Base-by-base conservation (phyloP, 305 asterid species). In the Andrographis paniculata region DNA sequence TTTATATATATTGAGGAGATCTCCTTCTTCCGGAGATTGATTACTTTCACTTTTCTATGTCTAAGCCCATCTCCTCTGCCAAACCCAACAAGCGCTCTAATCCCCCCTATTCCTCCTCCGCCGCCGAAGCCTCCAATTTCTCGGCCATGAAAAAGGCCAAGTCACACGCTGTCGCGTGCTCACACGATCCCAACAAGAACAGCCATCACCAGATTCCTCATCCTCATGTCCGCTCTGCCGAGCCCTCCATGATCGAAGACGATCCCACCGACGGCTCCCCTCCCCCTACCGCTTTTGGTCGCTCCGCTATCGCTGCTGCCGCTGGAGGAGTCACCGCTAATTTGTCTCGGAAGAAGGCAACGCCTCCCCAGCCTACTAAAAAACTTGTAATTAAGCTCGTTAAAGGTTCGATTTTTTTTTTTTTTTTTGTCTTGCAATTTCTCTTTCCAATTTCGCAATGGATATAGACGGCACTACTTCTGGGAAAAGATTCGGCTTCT, bases 341-440 rank as follows among this genome's bases (percentile, higher is more conserved):
- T 71, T 67, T 80, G 63, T 59, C 78, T 2, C 60, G 91, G 70
- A 80, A 76, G 76, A 80, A 80, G 53, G 85, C 87, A 44, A 66
- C 75, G 61, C 87, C 73, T 28, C 86, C 82, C 11, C 87, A 78
- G 62, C 87, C 87, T 1, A 60, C 85, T 11, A 80, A 80, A 33
- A 80, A 71, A 59, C 84, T 80, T 27, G 85, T 80, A 17, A 76
- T 80, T 71, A 80, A 80, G 78, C 76, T 74, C 54, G 37, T 46
- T 46, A 80, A 76, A 80, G 91, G 91, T 80, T 58, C 37, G 30
- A 20, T 20, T 21, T 19, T 21, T 4, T 6, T 4, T 10, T 4
- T n/a, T 24, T 35, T 18, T 3, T 17, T 12, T 17, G 28, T 5
- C 11, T 6, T 24, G 35, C n/a, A n/a, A n/a, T 24, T 24, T 24